Evolutionary conservation across 1,284 basidiomycete genomes (phyloP).

Genomic region (Tausonia pullulans): DNA sequence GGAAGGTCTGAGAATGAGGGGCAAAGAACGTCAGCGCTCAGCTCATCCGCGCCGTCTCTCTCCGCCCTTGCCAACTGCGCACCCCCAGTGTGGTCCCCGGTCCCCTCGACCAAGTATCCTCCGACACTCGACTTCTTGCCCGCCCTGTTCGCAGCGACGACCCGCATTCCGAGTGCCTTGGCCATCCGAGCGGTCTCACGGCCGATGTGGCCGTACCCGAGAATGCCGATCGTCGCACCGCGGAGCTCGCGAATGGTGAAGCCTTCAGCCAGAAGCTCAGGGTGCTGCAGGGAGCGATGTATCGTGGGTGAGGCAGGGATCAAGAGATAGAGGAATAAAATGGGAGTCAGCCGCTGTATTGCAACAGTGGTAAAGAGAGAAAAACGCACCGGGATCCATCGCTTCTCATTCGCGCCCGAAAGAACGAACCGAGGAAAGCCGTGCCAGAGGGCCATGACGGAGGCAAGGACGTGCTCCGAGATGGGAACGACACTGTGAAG

Average conservation of each 20-base stretch:
- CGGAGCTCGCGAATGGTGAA: constrained; percentile 20
- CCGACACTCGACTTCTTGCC: constrained; percentile 19
- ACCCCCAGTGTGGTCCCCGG: constrained; percentile 24
- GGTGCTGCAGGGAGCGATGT: background rate
- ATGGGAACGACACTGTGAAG: constrained; percentile 10
- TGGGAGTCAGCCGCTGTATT: too few relatives aligned
- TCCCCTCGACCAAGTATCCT: constrained; percentile 20
- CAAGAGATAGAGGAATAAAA: too few relatives aligned
- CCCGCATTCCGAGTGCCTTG: constrained; percentile 19
- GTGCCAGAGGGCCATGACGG: constrained; percentile 17
- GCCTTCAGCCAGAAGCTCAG: background rate
- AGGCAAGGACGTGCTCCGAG: constrained; percentile 20
- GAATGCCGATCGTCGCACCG: constrained; percentile 21
- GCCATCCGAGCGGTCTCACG: constrained; percentile 23
- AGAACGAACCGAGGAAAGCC: constrained; percentile 17
- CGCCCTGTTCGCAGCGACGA: constrained; percentile 18
- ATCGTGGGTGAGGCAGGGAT: background rate
- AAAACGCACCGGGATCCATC: background rate
- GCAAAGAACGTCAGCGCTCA: background rate
- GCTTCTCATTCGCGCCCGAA: background rate
- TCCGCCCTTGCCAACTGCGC: background rate
- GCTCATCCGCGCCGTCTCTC: too few relatives aligned
- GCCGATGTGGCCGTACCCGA: constrained; percentile 23
- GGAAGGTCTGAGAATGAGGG: constrained; percentile 13
- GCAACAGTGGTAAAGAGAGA: too few relatives aligned